These are phyloP conservation scores for Fusarium algeriense DNA, from an alignment of 2,329 filamentous ascomycete species.

Conservation along the genomic window DNA sequence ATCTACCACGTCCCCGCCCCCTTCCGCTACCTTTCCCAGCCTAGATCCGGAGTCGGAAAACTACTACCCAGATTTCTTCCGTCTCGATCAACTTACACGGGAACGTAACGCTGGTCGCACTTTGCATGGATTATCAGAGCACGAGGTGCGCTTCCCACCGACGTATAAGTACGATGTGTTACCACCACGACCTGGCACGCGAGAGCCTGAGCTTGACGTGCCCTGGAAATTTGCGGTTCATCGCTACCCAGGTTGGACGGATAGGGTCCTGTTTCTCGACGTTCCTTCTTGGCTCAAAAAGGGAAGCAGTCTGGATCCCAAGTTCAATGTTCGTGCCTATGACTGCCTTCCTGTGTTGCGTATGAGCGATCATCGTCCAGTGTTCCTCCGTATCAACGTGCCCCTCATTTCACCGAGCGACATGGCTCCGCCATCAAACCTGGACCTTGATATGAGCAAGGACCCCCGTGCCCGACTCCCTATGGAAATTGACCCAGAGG, in stretches of 20 bases:
- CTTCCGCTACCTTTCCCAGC: conserved; percentile 73
- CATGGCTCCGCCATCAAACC: conserved; percentile 52
- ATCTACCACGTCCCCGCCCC: conserved; percentile 71
- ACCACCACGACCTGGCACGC: conserved; percentile 49
- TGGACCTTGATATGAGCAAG: conserved; percentile 38
- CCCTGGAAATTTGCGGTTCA: conserved; percentile 72
- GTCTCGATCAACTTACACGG: conserved; percentile 81
- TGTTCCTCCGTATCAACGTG: conserved; percentile 77
- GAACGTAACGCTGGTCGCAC: conserved; percentile 78
- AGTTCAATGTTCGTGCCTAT: conserved; percentile 73
- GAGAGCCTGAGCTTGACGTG: conserved; percentile 46
- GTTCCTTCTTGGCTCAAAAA: conserved; percentile 64
- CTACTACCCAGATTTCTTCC: conserved; percentile 76
- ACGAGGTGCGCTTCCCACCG: conserved; percentile 82
- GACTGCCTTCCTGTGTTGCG: conserved; percentile 80
- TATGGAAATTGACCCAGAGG: conserved; percentile 65
- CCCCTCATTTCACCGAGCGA: conserved; percentile 65
- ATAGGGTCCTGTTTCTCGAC: conserved; percentile 85
- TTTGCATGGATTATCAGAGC: conserved; percentile 83
- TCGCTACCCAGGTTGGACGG: conserved; percentile 93
- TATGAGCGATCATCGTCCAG: conserved; percentile 90
- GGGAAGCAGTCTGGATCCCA: conserved; percentile 29
- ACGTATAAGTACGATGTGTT: conserved; percentile 87
- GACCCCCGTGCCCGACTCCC: conserved; percentile 63
- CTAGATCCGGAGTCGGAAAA: conserved; percentile 65